These are phyloP conservation scores for Vitis cinerea DNA, from an alignment of 164 flowering plant species.

Conservation along the genomic window DNA sequence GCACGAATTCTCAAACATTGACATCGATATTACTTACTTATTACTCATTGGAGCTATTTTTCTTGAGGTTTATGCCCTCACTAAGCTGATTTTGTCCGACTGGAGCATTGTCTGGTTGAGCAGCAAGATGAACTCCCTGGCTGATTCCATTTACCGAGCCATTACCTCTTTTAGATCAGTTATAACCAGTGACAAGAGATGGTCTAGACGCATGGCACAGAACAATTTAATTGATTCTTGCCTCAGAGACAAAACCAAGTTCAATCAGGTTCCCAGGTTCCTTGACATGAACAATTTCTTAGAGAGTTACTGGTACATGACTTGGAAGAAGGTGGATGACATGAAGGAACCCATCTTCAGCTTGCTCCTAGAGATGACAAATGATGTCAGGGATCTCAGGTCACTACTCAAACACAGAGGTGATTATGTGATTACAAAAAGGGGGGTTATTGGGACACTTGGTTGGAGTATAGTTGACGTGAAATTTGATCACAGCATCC, in stretches of 20 bases:
- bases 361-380: background rate
- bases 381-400: background rate
- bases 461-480: background rate
- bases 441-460: background rate
- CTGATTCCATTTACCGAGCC: background rate
- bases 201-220: conserved; percentile 8
- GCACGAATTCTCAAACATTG: background rate
- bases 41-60: conserved; percentile 12
- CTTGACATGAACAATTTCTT: background rate
- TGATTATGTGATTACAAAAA: background rate
- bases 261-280: background rate
- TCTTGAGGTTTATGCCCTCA: conserved; percentile 4
- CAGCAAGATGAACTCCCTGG: background rate
- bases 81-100: background rate
- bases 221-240: background rate
- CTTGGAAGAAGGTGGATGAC: background rate
- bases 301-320: background rate
- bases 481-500: conserved; percentile 8
- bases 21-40: background rate
- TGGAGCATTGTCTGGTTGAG: conserved; percentile 4
- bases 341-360: conserved; percentile 6
- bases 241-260: background rate
- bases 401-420: background rate
- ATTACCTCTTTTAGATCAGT: background rate
- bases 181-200: background rate